Percentiles rank a stretch among this genome's conserved stretches.
These are phyloP conservation scores for Heterococcus sp. DNA, from an alignment of 108 stramenopile species.

Conservation along the genomic window DNA sequence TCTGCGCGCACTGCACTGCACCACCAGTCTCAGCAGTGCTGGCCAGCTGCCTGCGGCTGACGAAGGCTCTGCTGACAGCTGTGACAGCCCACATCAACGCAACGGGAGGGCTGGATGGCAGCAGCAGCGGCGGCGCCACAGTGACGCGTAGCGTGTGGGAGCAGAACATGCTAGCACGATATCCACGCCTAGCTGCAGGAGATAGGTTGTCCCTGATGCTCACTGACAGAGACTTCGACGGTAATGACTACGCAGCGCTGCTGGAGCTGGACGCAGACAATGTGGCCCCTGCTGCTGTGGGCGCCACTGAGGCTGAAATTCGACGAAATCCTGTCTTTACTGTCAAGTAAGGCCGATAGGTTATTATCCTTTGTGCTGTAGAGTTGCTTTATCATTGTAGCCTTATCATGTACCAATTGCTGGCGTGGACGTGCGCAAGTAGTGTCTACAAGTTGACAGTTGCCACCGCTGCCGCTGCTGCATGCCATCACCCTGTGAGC, in stretches of 20 bases:
- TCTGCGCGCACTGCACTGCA: not conserved
- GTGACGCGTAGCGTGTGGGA: not conserved
- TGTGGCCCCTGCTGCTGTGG: conserved; percentile 33
- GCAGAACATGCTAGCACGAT: not conserved
- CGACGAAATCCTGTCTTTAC: conserved; percentile 33
- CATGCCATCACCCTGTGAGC: no score
- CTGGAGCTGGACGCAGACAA: conserved; percentile 39
- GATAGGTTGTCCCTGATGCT: conserved; percentile 19
- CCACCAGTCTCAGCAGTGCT: not conserved
- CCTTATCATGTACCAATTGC: no score
- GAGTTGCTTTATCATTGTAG: no score
- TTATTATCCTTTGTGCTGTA: not conserved
- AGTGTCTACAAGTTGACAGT: no score
- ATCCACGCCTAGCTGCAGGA: not conserved
- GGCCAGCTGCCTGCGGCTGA: no score
- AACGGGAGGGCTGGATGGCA: not conserved
- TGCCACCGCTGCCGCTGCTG: no score
- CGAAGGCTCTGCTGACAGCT: not conserved
- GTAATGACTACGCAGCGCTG: conserved; percentile 31
- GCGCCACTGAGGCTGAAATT: conserved; percentile 38
- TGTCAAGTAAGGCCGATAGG: conserved; percentile 13
- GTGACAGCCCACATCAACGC: not conserved
- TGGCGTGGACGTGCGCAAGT: no score
- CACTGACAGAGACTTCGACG: conserved; percentile 37
- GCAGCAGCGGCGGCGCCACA: not conserved